These are phyloP conservation scores for Anthoceros angustus DNA, from an alignment of 225 moss, liverwort and hornwort genomes.

Conservation along the genomic window DNA sequence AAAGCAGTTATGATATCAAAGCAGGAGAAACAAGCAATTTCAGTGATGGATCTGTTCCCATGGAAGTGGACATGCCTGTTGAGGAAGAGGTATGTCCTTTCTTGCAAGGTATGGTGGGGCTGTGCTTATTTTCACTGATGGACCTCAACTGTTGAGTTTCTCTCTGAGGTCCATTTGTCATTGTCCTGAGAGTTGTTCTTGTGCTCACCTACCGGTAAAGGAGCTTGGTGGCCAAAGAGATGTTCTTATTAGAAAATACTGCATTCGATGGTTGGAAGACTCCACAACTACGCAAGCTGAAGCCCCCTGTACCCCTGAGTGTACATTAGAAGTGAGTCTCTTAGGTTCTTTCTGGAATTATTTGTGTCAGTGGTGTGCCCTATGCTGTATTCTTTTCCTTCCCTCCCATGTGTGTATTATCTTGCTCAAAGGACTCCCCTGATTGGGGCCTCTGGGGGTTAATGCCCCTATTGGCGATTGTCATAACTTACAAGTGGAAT, in stretches of 20 bases:
- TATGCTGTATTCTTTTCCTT: no score
- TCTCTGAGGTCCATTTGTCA: not conserved
- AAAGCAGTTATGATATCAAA: conserved; percentile 24
- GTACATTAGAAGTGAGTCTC: conserved; percentile 42
- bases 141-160: not conserved
- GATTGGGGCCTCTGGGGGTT: no score
- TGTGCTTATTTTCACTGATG: not conserved
- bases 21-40: conserved; percentile 11
- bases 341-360: conserved; percentile 43
- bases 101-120: not conserved
- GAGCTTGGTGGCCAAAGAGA: conserved; percentile 8
- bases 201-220: conserved; percentile 8
- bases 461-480: no score
- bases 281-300: conserved; percentile 41
- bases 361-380: conserved; percentile 8
- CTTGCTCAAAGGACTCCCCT: no score
- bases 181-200: not conserved
- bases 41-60: conserved; percentile 43
- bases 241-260: conserved; percentile 33
- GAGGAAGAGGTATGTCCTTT: conserved; percentile 32
- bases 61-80: conserved; percentile 50
- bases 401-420: no score
- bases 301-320: conserved; percentile 35
- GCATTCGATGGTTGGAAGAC: conserved; percentile 38
- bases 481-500: no score